Conservation (phyloP, 2,329 filamentous ascomycete genomes). For the Diplodia mutila region DNA sequence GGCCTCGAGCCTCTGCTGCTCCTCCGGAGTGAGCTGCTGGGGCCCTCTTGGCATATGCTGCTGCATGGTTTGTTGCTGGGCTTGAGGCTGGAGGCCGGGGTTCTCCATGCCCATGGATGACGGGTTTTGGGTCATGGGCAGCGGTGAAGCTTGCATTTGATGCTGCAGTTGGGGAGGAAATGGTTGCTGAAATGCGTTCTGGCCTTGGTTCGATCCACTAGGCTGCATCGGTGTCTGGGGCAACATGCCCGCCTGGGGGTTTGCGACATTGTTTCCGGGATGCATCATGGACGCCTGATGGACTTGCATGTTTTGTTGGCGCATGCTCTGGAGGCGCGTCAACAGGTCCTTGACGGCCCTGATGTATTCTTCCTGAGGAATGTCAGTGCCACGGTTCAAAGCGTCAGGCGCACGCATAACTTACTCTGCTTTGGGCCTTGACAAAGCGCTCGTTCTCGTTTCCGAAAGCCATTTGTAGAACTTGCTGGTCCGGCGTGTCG, state of each 20-base stretch:
- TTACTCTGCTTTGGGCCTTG: neutral
- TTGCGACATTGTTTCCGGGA: neutral
- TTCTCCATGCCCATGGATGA: conserved; percentile 41
- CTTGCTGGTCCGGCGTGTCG: neutral
- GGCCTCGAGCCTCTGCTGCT: conserved; percentile 33
- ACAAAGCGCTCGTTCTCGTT: conserved; percentile 5
- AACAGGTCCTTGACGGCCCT: neutral
- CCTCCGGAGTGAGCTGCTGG: conserved; percentile 17
- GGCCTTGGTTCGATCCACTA: conserved; percentile 45
- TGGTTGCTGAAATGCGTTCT: conserved; percentile 43
- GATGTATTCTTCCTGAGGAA: conserved; percentile 18
- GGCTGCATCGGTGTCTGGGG: conserved; percentile 40
- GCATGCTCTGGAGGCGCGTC: neutral
- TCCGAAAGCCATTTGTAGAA: conserved; percentile 3
- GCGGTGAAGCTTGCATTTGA: conserved; percentile 55
- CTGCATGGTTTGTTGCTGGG: conserved; percentile 36
- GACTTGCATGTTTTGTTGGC: conserved; percentile 16
- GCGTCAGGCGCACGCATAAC: neutral
- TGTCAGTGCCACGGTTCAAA: neutral
- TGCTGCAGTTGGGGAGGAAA: conserved; percentile 56
- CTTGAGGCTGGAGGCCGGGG: conserved; percentile 30
- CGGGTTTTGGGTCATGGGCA: conserved; percentile 44
- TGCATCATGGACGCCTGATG: conserved; percentile 24
- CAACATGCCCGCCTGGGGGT: conserved; percentile 39
- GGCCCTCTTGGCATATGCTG: conserved; percentile 33